Evolutionary conservation across 257 asterid genomes (phyloP).

Genomic region (Jaltomata sinuosa): DNA sequence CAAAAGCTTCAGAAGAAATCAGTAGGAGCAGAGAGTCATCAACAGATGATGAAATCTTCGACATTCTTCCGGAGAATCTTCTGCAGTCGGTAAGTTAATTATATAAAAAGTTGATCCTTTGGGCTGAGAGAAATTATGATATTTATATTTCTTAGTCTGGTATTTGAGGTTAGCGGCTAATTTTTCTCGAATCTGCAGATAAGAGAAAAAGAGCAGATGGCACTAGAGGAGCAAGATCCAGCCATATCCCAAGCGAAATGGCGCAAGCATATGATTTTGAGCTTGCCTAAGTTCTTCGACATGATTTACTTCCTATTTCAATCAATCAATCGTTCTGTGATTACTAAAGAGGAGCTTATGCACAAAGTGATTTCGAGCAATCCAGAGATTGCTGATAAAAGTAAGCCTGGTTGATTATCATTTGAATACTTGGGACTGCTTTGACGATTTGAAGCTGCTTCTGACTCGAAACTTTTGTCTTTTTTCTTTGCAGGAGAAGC

Average conservation of each 20-base stretch:
- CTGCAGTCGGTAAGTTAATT: conserved; percentile 50
- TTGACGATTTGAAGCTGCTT: background rate
- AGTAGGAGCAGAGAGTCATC: conserved; percentile 12
- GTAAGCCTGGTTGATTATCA: conserved; percentile 29
- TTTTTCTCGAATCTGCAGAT: conserved; percentile 34
- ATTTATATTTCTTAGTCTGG: background rate
- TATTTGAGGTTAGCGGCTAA: background rate
- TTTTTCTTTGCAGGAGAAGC: conserved; percentile 46
- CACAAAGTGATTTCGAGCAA: conserved; percentile 39
- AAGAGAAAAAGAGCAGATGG: conserved; percentile 49
- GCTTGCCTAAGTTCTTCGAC: conserved; percentile 67
- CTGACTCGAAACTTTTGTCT: background rate
- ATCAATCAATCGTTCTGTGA: conserved; percentile 55
- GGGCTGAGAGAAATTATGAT: background rate
- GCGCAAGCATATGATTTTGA: conserved; percentile 50
- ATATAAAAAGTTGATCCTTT: background rate
- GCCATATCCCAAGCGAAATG: conserved; percentile 80
- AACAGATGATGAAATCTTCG: conserved; percentile 25
- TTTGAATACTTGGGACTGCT: background rate
- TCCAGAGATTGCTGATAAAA: conserved; percentile 35
- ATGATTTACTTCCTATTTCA: conserved; percentile 47
- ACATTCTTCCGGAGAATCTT: conserved; percentile 52
- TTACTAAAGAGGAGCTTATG: conserved; percentile 61
- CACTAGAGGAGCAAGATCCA: conserved; percentile 58
- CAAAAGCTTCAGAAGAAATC: conserved; percentile 15